Evolutionary conservation across 1,284 basidiomycete species (phyloP), one percentile per base, ranked within the genome.

Genomic region (Melanopsichium pennsylvanicum): DNA sequence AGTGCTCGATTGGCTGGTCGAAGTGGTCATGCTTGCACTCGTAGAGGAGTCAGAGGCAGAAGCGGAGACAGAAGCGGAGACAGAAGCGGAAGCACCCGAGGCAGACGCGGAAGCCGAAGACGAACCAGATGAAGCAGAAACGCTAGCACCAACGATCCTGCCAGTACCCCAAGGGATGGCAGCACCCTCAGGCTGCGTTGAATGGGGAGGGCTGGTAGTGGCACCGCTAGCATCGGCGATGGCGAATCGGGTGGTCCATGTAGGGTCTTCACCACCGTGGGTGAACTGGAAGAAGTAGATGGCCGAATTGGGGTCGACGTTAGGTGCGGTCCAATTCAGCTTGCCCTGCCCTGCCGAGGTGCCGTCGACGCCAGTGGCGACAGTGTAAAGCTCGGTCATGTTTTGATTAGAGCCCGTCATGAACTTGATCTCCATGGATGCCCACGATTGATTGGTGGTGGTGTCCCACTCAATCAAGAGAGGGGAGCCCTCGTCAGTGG

Each of bases 171-270:
- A 93, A 0, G 87, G 85, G 42, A 91, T 87, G 8, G 69, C 57
- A 13, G 67, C 5, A 8, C 78, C 85, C 62, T 84, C 82, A 3
- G 87, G 87, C 75, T 90, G 87, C 46, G 88, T 84, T 8, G 85
- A 60, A 36, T 79, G 33, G 3, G 72, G 64, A 11, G 89, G 84
- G n/a, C 86, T 64, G 1, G 84, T 85, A 27, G 84, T 83, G 5
- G 81, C 69, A 5, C 88, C 88, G 27, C 81, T 72, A 2, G 84
- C 47, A 33, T 85, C 85, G 1, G 89, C 87, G 75, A 93, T 90
- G 34, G 88, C 84, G 84, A 92, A 93, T 33, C 91, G 88, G 8
- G 86, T 88, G 1, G 91, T 91, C 90, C 91, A 93, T 16, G 84
- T 83, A 37, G 84, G 84, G 68, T 84, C 81, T 26, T 58, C 36